These are phyloP conservation scores for Rhipidocladum racemiflorum DNA, from an alignment of 176 grass and related monocot genomes.

Conservation along the genomic window DNA sequence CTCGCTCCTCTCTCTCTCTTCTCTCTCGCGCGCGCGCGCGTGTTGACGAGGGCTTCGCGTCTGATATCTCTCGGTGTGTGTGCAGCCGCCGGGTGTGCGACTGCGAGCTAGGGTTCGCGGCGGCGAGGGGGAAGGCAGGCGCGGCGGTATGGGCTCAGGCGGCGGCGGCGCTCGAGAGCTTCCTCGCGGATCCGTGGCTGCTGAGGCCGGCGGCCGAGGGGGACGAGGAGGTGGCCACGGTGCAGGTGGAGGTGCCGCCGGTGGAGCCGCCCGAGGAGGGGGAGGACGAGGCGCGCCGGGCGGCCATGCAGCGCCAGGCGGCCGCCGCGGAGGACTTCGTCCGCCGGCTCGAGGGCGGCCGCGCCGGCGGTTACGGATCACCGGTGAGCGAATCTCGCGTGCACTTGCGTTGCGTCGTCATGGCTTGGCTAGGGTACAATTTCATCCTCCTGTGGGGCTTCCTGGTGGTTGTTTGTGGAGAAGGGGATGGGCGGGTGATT, in stretches of 20 bases:
- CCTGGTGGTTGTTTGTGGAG: not conserved
- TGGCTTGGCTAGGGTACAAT: not conserved
- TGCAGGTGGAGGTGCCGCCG: constrained; percentile 71
- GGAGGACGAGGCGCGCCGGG: constrained; percentile 45
- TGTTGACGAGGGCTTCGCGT: not conserved
- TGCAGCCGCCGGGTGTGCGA: constrained; percentile 74
- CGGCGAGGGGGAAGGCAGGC: not conserved
- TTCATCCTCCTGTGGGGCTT: not conserved
- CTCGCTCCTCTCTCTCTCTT: not conserved
- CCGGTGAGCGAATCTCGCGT: constrained; percentile 50
- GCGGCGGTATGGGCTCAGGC: constrained; percentile 30
- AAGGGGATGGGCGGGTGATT: not conserved
- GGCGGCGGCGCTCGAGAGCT: constrained; percentile 47
- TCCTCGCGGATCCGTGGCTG: constrained; percentile 71
- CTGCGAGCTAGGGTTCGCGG: constrained; percentile 76
- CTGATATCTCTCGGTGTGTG: not conserved
- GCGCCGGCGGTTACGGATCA: constrained; percentile 20
- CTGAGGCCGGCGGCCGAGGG: not conserved
- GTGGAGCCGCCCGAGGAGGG: constrained; percentile 44
- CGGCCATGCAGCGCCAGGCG: constrained; percentile 59
- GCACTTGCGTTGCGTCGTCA: not conserved
- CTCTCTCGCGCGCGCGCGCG: not conserved
- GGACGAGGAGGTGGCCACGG: not conserved
- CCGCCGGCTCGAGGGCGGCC: constrained; percentile 43
- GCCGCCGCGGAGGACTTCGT: constrained; percentile 60